A percentile compares a stretch with the other conserved stretches of the same genome.
phyloP scores from a whole-genome alignment of 1,284 basidiomycete species.

The Blastosporella zonata region DNA sequence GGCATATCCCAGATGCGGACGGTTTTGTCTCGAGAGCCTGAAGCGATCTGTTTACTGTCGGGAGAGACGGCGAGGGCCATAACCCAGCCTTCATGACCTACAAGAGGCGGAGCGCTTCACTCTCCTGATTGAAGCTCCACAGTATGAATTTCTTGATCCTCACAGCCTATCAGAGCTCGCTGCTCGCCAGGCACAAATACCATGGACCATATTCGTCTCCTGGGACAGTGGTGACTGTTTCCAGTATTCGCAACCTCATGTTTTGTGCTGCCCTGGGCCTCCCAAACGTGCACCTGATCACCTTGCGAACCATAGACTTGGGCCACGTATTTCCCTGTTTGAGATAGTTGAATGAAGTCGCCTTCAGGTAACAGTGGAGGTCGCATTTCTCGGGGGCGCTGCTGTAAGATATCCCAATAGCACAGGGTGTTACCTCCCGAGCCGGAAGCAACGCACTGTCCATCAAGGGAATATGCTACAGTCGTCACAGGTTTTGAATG shows the following conservation, averaged over 20 bases:
- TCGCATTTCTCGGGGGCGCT: neutral
- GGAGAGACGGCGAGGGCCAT: constrained; percentile 6
- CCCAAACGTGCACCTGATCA: neutral
- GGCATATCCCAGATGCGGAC: constrained; percentile 7
- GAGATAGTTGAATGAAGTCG: neutral
- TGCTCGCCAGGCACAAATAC: neutral
- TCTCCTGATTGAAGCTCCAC: neutral
- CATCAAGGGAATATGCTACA: constrained; percentile 2
- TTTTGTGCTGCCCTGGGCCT: neutral
- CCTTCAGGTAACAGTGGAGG: neutral
- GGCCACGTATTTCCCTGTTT: neutral
- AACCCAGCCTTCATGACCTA: neutral
- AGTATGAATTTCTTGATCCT: neutral
- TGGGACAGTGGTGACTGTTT: neutral
- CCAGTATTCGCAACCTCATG: neutral
- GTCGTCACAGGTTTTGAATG: neutral
- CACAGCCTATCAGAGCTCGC: neutral
- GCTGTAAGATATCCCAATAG: constrained; percentile 1
- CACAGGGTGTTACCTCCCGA: neutral
- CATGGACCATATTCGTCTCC: neutral
- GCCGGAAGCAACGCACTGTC: neutral
- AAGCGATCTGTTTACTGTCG: constrained; percentile 7
- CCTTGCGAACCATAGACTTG: neutral
- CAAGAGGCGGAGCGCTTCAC: neutral
- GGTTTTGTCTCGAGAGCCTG: constrained; percentile 4